A percentile compares a stretch with the other conserved stretches of the same genome.
Evolutionary conservation across 2,329 filamentous ascomycete species (phyloP).

Genomic region (Alternaria triticina): DNA sequence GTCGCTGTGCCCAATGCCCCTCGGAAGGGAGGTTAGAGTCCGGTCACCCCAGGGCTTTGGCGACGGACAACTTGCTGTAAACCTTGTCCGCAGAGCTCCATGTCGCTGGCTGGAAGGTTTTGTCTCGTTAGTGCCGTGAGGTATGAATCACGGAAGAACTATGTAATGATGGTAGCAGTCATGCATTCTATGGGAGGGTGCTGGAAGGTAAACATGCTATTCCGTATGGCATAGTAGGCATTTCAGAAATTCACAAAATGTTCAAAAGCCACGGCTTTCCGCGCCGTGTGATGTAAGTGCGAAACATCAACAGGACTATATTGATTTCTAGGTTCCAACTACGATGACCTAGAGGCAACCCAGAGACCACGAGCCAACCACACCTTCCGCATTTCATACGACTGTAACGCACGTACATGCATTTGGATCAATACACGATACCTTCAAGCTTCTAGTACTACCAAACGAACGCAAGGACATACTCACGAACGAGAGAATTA

Average conservation of each 20-base stretch:
- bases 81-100: background rate
- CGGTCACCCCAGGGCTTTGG: background rate
- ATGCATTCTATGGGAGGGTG: background rate
- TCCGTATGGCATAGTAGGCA: constrained; percentile 4
- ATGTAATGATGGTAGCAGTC: background rate
- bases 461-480: too few species aligned
- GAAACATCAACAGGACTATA: too few species aligned
- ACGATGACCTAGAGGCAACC: too few species aligned
- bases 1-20: constrained; percentile 42
- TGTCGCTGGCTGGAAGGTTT: background rate
- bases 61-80: background rate
- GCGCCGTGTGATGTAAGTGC: background rate
- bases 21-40: constrained; percentile 33
- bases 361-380: too few species aligned
- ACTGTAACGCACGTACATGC: too few species aligned
- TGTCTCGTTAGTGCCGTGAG: accelerated
- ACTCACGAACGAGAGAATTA: too few species aligned
- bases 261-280: background rate
- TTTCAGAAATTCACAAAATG: background rate
- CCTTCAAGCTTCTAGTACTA: too few species aligned
- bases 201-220: background rate
- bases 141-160: background rate
- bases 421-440: too few species aligned
- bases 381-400: too few species aligned
- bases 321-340: too few species aligned